These are phyloP conservation scores for Laguncularia racemosa DNA, from an alignment of 345 rosid species.

Conservation along the genomic window DNA sequence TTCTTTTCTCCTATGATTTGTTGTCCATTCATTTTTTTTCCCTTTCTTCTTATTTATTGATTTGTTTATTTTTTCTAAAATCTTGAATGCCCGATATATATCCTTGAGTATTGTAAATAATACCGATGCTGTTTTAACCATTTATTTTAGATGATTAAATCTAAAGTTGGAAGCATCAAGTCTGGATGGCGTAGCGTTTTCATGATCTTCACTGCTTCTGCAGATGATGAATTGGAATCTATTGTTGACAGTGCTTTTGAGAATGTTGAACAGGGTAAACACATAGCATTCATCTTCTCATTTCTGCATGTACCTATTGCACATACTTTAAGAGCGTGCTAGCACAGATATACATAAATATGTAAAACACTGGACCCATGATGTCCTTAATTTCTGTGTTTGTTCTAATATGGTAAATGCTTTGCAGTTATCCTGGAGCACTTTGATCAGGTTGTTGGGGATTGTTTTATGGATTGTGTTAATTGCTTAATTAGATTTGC, in stretches of 20 bases:
- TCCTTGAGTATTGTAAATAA: constrained; percentile 2
- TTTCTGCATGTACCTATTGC: not conserved
- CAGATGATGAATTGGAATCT: constrained; percentile 76
- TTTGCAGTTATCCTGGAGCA: constrained; percentile 95
- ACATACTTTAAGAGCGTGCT: too few relatives aligned
- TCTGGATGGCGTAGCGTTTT: constrained; percentile 95
- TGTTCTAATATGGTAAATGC: constrained; percentile 2
- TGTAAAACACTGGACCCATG: too few relatives aligned
- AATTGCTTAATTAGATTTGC: constrained; percentile 98
- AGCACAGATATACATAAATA: too few relatives aligned
- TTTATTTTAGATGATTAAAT: constrained; percentile 75
- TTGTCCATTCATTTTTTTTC: not conserved
- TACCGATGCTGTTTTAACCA: constrained; percentile 2
- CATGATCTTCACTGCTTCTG: constrained; percentile 90
- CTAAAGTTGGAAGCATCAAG: constrained; percentile 87
- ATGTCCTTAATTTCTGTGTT: not conserved
- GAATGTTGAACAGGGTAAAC: constrained; percentile 84
- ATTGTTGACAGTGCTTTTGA: constrained; percentile 91
- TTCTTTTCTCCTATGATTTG: constrained; percentile 8
- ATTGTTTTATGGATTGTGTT: constrained; percentile 98
- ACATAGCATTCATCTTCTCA: not conserved
- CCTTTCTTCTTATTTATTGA: not conserved
- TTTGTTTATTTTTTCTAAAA: too few relatives aligned
- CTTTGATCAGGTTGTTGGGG: constrained; percentile 97
- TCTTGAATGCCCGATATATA: not conserved